Conservation (phyloP, 2,329 filamentous ascomycete species). For the Aspergillus felis region DNA sequence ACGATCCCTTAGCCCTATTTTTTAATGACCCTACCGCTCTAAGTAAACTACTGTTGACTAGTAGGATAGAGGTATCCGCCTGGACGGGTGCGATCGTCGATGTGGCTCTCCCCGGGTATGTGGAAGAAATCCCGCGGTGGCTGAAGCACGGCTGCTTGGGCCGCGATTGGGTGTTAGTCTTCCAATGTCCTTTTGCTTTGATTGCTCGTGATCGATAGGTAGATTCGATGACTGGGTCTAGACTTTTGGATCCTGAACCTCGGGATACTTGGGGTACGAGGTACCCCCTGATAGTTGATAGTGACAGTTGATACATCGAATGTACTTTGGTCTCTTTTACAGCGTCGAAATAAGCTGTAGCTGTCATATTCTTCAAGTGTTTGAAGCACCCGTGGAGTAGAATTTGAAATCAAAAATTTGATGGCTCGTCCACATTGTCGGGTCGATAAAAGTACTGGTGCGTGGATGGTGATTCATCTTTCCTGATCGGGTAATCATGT, state of each 20-base stretch:
- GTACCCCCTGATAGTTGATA: neutral
- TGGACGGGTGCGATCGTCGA: slow-evolving; percentile 15
- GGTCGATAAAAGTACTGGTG: neutral
- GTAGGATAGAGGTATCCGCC: slow-evolving; percentile 11
- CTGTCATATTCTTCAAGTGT: neutral
- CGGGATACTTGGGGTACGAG: too few species aligned
- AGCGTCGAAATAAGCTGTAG: neutral
- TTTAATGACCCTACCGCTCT: neutral
- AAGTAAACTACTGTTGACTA: neutral
- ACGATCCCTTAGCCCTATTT: neutral
- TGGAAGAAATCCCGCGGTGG: neutral
- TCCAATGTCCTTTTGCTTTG: neutral
- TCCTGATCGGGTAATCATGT: neutral
- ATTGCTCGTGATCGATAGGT: too few species aligned
- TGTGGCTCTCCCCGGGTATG: neutral
- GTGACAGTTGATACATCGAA: neutral
- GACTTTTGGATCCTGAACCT: too few species aligned
- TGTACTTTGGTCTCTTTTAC: too few species aligned
- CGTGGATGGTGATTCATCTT: neutral
- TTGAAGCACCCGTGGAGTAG: neutral
- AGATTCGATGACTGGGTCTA: neutral
- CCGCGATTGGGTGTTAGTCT: neutral
- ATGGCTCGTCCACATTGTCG: neutral
- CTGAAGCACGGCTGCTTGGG: neutral
- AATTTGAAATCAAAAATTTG: neutral